phyloP scores from a whole-genome alignment of 805 yeast genomes.

The Groenewaldozyma salmanticensis region DNA sequence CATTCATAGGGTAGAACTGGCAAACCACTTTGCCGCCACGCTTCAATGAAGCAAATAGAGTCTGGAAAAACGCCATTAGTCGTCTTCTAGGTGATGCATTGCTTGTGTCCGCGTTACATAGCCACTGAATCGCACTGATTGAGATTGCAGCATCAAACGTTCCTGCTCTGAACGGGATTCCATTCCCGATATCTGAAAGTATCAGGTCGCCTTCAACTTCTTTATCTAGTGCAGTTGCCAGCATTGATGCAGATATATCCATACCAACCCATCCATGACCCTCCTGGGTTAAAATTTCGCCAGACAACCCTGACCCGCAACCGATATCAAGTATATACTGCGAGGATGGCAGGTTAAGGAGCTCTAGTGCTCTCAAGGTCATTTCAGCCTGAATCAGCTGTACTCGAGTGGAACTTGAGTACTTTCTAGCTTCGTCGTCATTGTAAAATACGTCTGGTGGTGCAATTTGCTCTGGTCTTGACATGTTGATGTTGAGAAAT shows the following conservation, averaged over 20 bases:
- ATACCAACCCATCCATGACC: conserved; percentile 93
- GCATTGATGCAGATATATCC: conserved; percentile 94
- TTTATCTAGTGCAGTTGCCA: conserved; percentile 86
- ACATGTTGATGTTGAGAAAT: conserved; percentile 39
- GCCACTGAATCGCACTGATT: conserved; percentile 94
- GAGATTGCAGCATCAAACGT: conserved; percentile 94
- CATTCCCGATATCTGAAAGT: conserved; percentile 85
- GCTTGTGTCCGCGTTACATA: conserved; percentile 87
- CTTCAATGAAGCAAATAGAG: conserved; percentile 73
- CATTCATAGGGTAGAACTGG: conserved; percentile 91
- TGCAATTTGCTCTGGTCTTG: conserved; percentile 92
- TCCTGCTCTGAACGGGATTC: conserved; percentile 93
- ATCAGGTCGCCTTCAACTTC: conserved; percentile 91
- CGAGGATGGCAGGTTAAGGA: conserved; percentile 60
- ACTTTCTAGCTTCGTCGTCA: conserved; percentile 81
- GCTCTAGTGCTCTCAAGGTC: conserved; percentile 89
- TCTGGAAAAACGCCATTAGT: conserved; percentile 71
- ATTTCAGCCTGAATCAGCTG: conserved; percentile 97
- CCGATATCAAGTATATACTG: conserved; percentile 82
- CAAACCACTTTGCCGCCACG: conserved; percentile 97
- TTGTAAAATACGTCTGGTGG: conserved; percentile 95
- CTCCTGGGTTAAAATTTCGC: conserved; percentile 88
- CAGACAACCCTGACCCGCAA: conserved; percentile 94
- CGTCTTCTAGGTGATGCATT: conserved; percentile 77
- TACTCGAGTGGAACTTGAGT: conserved; percentile 89